Percentiles rank a stretch among this genome's conserved stretches.
Conservation (phyloP, 139 green algal species). For the Yamagishiella unicocca region DNA sequence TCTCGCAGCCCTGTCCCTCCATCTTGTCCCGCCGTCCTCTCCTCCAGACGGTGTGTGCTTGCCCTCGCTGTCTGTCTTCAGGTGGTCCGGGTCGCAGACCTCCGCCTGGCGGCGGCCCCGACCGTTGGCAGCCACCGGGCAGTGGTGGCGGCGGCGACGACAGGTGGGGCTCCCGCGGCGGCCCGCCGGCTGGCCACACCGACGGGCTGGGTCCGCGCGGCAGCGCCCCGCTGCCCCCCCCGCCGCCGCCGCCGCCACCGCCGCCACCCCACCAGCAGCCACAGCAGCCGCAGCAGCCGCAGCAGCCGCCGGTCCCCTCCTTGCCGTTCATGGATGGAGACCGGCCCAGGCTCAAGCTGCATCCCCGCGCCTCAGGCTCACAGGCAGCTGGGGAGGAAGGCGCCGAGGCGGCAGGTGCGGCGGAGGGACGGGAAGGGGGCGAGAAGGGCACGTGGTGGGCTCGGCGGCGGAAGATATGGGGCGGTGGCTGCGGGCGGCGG, state of each 20-base stretch:
- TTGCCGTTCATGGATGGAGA: slow-evolving; percentile 26
- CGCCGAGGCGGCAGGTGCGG: not conserved
- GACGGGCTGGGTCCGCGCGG: not conserved
- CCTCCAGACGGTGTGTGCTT: not conserved
- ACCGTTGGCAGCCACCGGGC: not conserved
- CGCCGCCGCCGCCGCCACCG: slow-evolving; percentile 4
- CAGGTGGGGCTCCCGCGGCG: not conserved
- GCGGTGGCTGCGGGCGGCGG: too few relatives aligned
- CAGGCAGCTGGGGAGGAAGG: not conserved
- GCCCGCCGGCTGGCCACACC: not conserved
- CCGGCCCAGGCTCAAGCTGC: slow-evolving; percentile 31
- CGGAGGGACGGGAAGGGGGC: too few relatives aligned
- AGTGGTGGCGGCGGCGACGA: not conserved
- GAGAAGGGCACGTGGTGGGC: too few relatives aligned
- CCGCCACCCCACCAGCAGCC: not conserved
- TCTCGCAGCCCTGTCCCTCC: too few relatives aligned
- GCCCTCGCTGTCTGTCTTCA: not conserved
- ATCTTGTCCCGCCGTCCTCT: too few relatives aligned
- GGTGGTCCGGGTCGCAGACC: not conserved
- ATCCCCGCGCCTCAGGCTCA: not conserved
- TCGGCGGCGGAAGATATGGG: too few relatives aligned
- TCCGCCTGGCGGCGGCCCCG: not conserved
- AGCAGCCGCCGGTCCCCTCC: not conserved
- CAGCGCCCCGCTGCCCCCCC: not conserved
- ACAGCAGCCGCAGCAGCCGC: not conserved